Conservation (phyloP, 2,329 filamentous ascomycete species). For the Didymella sp. region DNA sequence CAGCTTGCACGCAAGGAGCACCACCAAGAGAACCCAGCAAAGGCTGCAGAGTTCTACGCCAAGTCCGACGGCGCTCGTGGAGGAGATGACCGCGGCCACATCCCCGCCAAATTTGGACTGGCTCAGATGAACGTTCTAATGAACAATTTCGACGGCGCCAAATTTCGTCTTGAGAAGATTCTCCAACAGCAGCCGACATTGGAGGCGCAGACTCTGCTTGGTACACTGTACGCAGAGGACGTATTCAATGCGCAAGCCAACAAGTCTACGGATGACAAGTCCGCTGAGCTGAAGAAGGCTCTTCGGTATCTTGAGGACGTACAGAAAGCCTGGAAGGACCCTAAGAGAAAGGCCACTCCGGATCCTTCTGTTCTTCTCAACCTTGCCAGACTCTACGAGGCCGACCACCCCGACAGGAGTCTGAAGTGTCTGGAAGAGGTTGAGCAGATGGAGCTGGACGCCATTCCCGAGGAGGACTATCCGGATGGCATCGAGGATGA, state of each 20-base stretch:
- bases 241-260: conserved; percentile 79
- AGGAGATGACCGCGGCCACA: conserved; percentile 85
- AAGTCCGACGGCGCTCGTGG: conserved; percentile 91
- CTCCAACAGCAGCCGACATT: conserved; percentile 81
- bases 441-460: conserved; percentile 85
- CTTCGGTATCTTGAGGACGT: conserved; percentile 84
- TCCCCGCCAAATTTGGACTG: conserved; percentile 93
- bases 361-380: conserved; percentile 91
- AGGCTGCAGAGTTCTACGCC: conserved; percentile 84
- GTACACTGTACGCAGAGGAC: conserved; percentile 92
- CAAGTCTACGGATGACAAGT: conserved; percentile 84
- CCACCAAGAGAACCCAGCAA: conserved; percentile 74
- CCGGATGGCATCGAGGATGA: conserved; percentile 60
- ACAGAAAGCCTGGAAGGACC: conserved; percentile 87
- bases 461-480: conserved; percentile 73
- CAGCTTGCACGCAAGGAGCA: conserved; percentile 91
- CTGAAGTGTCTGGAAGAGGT: conserved; percentile 91
- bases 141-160: conserved; percentile 87
- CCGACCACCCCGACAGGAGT: conserved; percentile 84
- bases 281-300: conserved; percentile 83
- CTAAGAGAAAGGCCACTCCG: conserved; percentile 80
- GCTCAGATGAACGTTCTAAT: conserved; percentile 87
- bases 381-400: conserved; percentile 88
- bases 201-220: conserved; percentile 91
- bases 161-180: conserved; percentile 92